Evolutionary conservation across 768 basidiomycete genomes (phyloP), one percentile per base, ranked within the genome.

Genomic region (Boletellus ananas): DNA sequence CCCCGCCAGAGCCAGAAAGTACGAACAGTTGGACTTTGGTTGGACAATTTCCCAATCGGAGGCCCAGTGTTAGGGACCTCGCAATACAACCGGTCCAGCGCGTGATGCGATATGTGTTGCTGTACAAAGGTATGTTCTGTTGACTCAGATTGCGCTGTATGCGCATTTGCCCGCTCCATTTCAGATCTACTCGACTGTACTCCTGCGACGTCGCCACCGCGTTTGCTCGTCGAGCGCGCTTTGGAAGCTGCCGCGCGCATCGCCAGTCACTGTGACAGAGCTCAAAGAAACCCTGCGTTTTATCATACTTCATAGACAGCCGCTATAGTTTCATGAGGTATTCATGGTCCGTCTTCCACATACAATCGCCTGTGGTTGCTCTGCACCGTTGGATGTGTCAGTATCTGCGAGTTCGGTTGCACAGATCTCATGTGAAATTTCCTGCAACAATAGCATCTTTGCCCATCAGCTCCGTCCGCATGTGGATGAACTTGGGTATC

Each of bases 1-100:
- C 52, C 3, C 8, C 25, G 40, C 44, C 44, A 12, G 49, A 50
- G 21, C 29, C 20, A 17, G 49, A 49, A 49, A 38, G 20, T 18
- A 34, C 34, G 3, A 36, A 45, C 0, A 17, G n/a, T 14, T 44
- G 33, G 18, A 6, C 33, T 3, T 3, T 17, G 35, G 35, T 51
- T 34, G 42, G 45, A 34, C 51, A 33, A 17, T 48, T 27, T 9
- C 58, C 52, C 18, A 45, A 40, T 47, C 57, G 65, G 35, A 69
- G 52, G 44, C 54, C 59, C 4, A 65, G 65, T 27, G 71, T 83
- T 20, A 70, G 81, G 45, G 84, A 85, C 49, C 61, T 86, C 25
- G 81, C 82, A 2, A 84, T 86, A 46, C 69, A 79, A 55, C 84
- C 84, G 16, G 75, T 77, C 13, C 83, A 86, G 59, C 71, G 84